Percentiles rank a stretch among this genome's conserved stretches.
Conservation (phyloP, 371 early-diverging fungal genomes). For the Nematocida sp. region DNA sequence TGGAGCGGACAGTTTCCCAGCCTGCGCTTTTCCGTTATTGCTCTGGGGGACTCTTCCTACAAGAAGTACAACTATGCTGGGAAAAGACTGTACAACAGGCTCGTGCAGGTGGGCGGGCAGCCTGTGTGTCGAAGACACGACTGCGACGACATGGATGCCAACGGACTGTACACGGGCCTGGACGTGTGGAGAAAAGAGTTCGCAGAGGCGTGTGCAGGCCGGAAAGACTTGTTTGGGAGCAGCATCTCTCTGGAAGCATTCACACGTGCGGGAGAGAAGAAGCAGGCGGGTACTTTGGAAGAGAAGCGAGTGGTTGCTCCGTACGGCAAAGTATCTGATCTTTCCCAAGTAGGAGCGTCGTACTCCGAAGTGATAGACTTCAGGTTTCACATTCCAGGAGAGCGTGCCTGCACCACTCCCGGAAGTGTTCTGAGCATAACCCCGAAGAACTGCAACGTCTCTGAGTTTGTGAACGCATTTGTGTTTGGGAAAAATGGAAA, state of each 20-base stretch:
- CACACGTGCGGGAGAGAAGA: too few relatives aligned
- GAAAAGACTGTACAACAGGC: conserved; percentile 77
- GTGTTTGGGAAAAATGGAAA: conserved; percentile 20
- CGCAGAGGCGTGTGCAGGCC: not conserved
- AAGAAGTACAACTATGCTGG: conserved; percentile 77
- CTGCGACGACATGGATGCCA: conserved; percentile 88
- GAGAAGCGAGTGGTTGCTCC: not conserved
- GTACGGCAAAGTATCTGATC: not conserved
- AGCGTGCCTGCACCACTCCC: not conserved
- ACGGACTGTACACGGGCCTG: conserved; percentile 68
- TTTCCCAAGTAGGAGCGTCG: not conserved
- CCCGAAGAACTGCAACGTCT: conserved; percentile 55
- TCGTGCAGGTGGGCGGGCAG: conserved; percentile 77
- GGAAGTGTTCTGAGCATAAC: conserved; percentile 59
- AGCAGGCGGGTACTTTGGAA: not conserved
- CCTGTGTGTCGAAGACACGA: conserved; percentile 71
- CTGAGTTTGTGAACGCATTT: conserved; percentile 43
- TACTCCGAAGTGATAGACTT: conserved; percentile 55
- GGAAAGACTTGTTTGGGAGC: too few relatives aligned
- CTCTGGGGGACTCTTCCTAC: conserved; percentile 63
- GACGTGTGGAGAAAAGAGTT: conserved; percentile 12
- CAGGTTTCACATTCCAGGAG: conserved; percentile 50
- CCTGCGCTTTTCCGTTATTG: conserved; percentile 60
- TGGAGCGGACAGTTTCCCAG: conserved; percentile 27
- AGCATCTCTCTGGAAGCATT: too few relatives aligned